Conservation (phyloP, 2,329 filamentous ascomycete species). For the Monosporascus sp. region DNA sequence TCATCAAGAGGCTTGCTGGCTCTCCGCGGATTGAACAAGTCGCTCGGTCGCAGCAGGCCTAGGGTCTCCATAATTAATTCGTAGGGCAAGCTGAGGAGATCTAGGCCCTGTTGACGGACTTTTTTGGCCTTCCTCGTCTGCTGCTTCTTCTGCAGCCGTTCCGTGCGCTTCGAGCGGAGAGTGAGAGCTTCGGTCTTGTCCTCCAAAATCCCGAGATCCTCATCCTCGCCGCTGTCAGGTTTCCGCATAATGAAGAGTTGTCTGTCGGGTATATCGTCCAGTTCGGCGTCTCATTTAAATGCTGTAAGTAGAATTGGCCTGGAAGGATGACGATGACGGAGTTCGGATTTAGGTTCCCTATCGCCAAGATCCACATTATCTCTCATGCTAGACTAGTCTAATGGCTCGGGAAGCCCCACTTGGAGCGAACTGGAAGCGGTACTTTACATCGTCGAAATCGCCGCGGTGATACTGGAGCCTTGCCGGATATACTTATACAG, state of each 20-base stretch:
- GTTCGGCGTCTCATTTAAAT: too few species aligned
- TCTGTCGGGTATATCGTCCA: too few species aligned
- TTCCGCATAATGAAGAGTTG: conserved; percentile 7
- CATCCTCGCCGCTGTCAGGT: conserved; percentile 24
- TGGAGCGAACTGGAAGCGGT: too few species aligned
- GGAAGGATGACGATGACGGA: too few species aligned
- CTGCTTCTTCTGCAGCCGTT: conserved; percentile 39
- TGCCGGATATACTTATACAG: too few species aligned
- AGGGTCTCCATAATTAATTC: conserved; percentile 48
- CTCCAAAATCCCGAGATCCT: conserved; percentile 41
- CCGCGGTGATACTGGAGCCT: too few species aligned
- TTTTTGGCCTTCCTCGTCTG: conserved; percentile 32
- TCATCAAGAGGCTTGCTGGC: conserved; percentile 35
- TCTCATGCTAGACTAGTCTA: too few species aligned
- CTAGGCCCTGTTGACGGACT: conserved; percentile 22
- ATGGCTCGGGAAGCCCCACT: too few species aligned
- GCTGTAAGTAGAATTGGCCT: too few species aligned
- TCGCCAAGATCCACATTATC: too few species aligned
- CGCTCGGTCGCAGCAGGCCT: conserved; percentile 41
- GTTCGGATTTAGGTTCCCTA: too few species aligned
- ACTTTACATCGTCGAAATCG: too few species aligned
- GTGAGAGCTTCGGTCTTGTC: conserved; percentile 39
- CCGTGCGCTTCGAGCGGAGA: conserved; percentile 47
- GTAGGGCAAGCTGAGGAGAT: conserved; percentile 44
- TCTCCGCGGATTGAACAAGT: conserved; percentile 41